Percentiles rank a stretch among this genome's conserved stretches.
Evolutionary conservation across 768 basidiomycete genomes (phyloP).

Genomic region (Lactifluus hygrophoroides): DNA sequence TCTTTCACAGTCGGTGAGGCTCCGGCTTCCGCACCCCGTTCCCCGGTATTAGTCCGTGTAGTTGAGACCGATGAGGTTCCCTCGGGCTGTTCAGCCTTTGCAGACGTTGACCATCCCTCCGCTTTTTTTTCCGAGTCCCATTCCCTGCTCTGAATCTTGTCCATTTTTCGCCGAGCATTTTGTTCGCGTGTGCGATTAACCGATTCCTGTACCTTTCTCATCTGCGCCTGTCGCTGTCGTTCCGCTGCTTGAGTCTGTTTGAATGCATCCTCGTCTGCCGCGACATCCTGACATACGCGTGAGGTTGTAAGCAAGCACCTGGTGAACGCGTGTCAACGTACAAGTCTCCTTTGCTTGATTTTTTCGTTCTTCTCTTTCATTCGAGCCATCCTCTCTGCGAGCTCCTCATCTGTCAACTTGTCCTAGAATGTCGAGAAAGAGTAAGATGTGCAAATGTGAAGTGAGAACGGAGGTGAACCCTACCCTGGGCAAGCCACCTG

Average conservation of each 20-base stretch:
- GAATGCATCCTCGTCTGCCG: constrained; percentile 76
- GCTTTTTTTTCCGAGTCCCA: constrained; percentile 72
- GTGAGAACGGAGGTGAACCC: constrained; percentile 13
- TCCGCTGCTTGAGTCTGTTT: constrained; percentile 59
- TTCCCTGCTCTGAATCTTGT: constrained; percentile 68
- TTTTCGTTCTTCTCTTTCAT: constrained; percentile 69
- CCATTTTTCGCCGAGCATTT: constrained; percentile 74
- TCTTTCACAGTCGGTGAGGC: not conserved
- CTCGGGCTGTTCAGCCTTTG: not conserved
- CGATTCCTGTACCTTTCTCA: constrained; percentile 57
- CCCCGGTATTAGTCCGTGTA: constrained; percentile 9
- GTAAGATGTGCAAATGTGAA: not conserved
- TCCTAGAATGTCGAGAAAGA: constrained; percentile 36
- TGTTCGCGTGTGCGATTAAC: constrained; percentile 66
- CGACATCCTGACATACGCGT: constrained; percentile 48
- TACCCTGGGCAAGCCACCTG: constrained; percentile 69
- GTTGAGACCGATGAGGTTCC: not conserved
- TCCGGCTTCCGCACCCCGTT: not conserved
- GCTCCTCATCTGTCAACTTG: constrained; percentile 58
- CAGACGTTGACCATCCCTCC: constrained; percentile 16
- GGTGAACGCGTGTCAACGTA: constrained; percentile 26
- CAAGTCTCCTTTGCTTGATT: constrained; percentile 61
- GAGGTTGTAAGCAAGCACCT: not conserved
- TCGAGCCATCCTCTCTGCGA: constrained; percentile 58
- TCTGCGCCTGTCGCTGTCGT: constrained; percentile 46